Evolutionary conservation across 2,329 filamentous ascomycete genomes (phyloP).

Genomic region (Aspergillus flavus): DNA sequence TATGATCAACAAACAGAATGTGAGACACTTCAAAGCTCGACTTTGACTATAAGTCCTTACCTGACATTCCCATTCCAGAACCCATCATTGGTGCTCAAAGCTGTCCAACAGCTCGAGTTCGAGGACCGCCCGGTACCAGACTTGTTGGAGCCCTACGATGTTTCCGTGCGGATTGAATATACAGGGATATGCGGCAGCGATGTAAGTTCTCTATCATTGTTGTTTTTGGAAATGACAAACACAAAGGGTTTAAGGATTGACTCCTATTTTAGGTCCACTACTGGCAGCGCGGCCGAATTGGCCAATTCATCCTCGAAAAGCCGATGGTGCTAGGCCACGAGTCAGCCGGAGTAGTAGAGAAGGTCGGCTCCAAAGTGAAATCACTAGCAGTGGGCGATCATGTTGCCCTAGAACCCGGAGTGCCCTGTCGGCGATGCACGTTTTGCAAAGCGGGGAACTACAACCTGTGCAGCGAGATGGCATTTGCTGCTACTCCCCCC

Average conservation of each 20-base stretch:
- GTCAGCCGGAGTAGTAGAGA: slow-evolving; percentile 66
- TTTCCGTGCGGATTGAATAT: slow-evolving; percentile 79
- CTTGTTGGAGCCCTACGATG: slow-evolving; percentile 69
- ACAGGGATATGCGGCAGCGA: slow-evolving; percentile 89
- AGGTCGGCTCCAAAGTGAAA: slow-evolving; percentile 62
- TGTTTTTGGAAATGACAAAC: background rate
- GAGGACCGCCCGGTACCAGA: slow-evolving; percentile 74
- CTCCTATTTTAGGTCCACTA: slow-evolving; percentile 44
- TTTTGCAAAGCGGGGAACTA: slow-evolving; percentile 82
- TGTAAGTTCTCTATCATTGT: slow-evolving; percentile 48
- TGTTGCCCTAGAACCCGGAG: slow-evolving; percentile 77
- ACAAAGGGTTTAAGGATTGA: background rate
- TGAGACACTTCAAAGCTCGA: background rate
- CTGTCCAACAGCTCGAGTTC: slow-evolving; percentile 70
- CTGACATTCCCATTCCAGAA: slow-evolving; percentile 58
- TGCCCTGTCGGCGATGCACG: slow-evolving; percentile 72
- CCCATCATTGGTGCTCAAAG: slow-evolving; percentile 81
- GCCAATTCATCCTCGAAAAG: slow-evolving; percentile 46
- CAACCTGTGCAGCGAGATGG: slow-evolving; percentile 87
- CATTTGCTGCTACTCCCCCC: slow-evolving; percentile 89
- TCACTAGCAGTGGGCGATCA: slow-evolving; percentile 67
- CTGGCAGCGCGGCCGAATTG: slow-evolving; percentile 51
- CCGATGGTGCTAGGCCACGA: slow-evolving; percentile 67
- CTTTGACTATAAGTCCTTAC: background rate
- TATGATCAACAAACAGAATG: background rate